Evolutionary conservation across 352 stramenopile genomes (phyloP), one percentile per base, ranked within the genome.

Genomic region (Peronosclerospora sorghi): DNA sequence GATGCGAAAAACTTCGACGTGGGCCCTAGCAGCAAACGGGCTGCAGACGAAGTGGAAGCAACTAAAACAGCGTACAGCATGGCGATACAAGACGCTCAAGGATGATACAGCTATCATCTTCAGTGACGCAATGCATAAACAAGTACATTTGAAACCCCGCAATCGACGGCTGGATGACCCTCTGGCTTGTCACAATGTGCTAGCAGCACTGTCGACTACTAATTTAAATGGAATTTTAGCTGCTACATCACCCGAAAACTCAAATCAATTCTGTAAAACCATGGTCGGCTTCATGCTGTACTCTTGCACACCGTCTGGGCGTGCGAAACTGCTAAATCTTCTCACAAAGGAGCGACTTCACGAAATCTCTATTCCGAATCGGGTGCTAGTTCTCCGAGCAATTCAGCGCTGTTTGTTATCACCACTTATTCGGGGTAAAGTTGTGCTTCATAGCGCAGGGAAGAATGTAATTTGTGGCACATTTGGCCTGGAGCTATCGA

Each of bases 211-310:
- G 1, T 86, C 76, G 0, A 59, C 63, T 2, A 45, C 72, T 19
- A 87, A 66, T 57, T 45, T 91, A 4, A 91, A 91, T 41, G 76
- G 70, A 8, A 88, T 91, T 19, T 57, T 91, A 8, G 65, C 69
- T 0, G 79, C 79, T 4, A 91, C 69, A 4, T 88, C 79, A 8
- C 79, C 79, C 0, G 65, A 86, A 36, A 49, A 76, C 39, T 86
- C 76, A 35, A 83, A 65, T 38, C 56, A 85, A 48, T 88, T 83
- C 34, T 79, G 71, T 54, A 78, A 65, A 42, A 89, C 73, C 13
- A 89, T 91, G 79, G 84, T 78, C 6, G 72, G 74, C 39, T 91
- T 91, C 48, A 88, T 91, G 76, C 62, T 91, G 36, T 71, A 86
- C 27, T 72, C 74, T 23, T 83, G 72, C 23, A 50, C 65, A 7